These are phyloP conservation scores for Hordeum vulgare DNA, from an alignment of 176 grass and related monocot species.

Conservation along the genomic window MorexV3_pseudomolecules_assembly NC_058522.1:5602245-5602744, in stretches of 20 bases:
- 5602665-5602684: neutral
- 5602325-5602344: slow-evolving; percentile 45
- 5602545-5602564: too few relatives aligned
- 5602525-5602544: too few relatives aligned
- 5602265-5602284: slow-evolving; percentile 63
- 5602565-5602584: too few relatives aligned
- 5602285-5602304: slow-evolving; percentile 70
- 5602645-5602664: neutral
- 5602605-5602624: too few relatives aligned
- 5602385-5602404: slow-evolving; percentile 97
- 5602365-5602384: slow-evolving; percentile 79
- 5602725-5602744: neutral
- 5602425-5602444: slow-evolving; percentile 96
- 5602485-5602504: neutral
- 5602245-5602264: slow-evolving; percentile 20
- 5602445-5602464: slow-evolving; percentile 90
- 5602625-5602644: too few relatives aligned
- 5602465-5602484: slow-evolving; percentile 60
- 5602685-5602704: neutral
- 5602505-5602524: too few relatives aligned
- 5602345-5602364: slow-evolving; percentile 94
- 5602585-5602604: too few relatives aligned
- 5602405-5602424: slow-evolving; percentile 93
- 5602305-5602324: slow-evolving; percentile 54
- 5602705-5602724: neutral